Evolutionary conservation across 441 rosid species (phyloP), one percentile per base, ranked within the genome.

Genomic region (Adansonia rubrostipa): DNA sequence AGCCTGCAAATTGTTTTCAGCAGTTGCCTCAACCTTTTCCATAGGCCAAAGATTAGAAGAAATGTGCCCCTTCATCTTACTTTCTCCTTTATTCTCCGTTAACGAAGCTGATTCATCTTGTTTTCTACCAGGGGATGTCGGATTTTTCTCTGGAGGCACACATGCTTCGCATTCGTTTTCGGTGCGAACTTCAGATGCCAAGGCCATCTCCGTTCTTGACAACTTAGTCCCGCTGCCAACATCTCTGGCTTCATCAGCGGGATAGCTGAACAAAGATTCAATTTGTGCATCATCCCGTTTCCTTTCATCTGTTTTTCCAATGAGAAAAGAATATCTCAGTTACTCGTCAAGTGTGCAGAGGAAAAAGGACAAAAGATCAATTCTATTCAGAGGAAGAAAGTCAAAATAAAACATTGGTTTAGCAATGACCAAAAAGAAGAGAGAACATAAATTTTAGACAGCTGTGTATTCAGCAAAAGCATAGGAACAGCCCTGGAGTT

Each of bases 1-100:
- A 76, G 80, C 75, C 77, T 33, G 79, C 9, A 88, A 45, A 77
- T 88, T 89, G 71, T 90, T 92, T 84, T 91, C 95, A 71, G 80
- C 85, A 56, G 87, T 89, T 72, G 91, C 82, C 83, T 95, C 97
- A 81, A 80, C 66, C 63, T 79, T 84, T 6, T 87, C 89, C 56
- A 42, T 62, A 57, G 81, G 78, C 45, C 63, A 72, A 79, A 64
- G 54, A 63, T 69, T 69, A 10, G 62, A 24, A 61, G 69, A 42
- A 71, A 73, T 24, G 24, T 15, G 24, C 60, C 44, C 65, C 67
- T 17, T 54, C 69, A 60, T 24, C 67, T 77, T 80, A 9, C 74
- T 73, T 68, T 75, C 78, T 20, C 83, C 76, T 63, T 79, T 83
- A 60, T 83, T 81, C 58, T 75, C 86, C 50, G 36, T 63, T 19